Evolutionary conservation across 768 basidiomycete species (phyloP).

Genomic region (Suillus clintonianus): DNA sequence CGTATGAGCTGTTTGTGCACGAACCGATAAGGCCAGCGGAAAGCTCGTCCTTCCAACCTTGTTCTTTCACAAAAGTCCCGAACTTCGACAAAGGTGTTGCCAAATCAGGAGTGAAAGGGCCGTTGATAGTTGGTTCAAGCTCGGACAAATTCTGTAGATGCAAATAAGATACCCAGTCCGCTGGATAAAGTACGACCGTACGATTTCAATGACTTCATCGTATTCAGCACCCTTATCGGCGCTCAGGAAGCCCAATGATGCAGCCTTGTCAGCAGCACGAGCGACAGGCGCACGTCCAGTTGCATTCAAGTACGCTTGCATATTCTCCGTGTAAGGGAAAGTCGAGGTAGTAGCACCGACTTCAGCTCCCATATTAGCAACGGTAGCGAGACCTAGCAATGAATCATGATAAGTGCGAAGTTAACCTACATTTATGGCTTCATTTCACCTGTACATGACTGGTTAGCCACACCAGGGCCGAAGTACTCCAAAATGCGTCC

Average conservation of each 20-base stretch:
- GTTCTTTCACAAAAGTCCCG: constrained; percentile 71
- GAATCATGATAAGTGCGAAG: constrained; percentile 1
- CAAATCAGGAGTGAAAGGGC: constrained; percentile 96
- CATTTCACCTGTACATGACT: constrained; percentile 85
- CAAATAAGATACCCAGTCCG: constrained; percentile 1
- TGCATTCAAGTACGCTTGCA: constrained; percentile 87
- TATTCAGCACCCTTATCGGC: constrained; percentile 91
- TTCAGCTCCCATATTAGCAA: constrained; percentile 99
- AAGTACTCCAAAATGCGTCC: constrained; percentile 97
- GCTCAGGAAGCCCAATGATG: constrained; percentile 70
- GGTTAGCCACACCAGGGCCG: constrained; percentile 84
- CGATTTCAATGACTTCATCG: constrained; percentile 93
- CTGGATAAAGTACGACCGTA: constrained; percentile 38
- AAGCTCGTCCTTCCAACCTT: constrained; percentile 93
- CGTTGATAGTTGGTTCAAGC: constrained; percentile 91
- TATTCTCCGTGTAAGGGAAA: constrained; percentile 91
- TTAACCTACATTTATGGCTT: not conserved
- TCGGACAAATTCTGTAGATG: constrained; percentile 74
- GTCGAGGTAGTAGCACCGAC: constrained; percentile 99
- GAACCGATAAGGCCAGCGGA: constrained; percentile 94
- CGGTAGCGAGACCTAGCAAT: constrained; percentile 78
- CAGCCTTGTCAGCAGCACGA: constrained; percentile 82
- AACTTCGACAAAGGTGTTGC: constrained; percentile 94
- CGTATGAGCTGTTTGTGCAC: constrained; percentile 99
- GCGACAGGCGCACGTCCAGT: constrained; percentile 90